These are phyloP conservation scores for Chaetothyriales sp. DNA, from an alignment of 2,329 filamentous ascomycete genomes.

Conservation along the genomic window DNA sequence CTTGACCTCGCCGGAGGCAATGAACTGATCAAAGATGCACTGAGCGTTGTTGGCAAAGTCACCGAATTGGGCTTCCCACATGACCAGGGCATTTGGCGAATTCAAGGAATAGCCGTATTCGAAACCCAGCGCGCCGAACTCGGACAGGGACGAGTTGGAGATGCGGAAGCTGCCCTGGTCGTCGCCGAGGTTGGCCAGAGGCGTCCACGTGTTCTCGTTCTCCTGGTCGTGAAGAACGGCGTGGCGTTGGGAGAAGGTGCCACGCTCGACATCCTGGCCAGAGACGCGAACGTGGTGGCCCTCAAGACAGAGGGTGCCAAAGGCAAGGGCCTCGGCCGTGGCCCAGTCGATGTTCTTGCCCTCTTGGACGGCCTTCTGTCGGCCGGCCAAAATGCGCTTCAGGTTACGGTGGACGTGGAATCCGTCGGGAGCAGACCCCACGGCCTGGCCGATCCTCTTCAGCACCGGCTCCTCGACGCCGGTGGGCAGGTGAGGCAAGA, in stretches of 20 bases:
- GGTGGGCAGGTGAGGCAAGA: conserved; percentile 82
- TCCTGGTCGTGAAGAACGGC: conserved; percentile 96
- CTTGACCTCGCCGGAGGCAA: conserved; percentile 93
- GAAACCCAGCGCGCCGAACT: conserved; percentile 72
- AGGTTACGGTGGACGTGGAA: conserved; percentile 90
- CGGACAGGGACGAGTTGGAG: conserved; percentile 78
- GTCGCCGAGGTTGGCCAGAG: conserved; percentile 73
- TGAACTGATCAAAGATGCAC: conserved; percentile 97
- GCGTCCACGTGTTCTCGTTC: conserved; percentile 82
- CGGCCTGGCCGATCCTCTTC: conserved; percentile 67
- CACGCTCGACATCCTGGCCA: conserved; percentile 97
- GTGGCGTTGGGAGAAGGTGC: conserved; percentile 97
- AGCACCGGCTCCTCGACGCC: conserved; percentile 60
- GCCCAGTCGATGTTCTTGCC: conserved; percentile 96
- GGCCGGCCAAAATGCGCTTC: conserved; percentile 82
- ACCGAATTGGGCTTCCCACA: conserved; percentile 99
- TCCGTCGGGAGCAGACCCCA: conserved; percentile 65
- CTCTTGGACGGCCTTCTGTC: conserved; percentile 82
- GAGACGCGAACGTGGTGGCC: conserved; percentile 96
- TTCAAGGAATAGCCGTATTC: conserved; percentile 98
- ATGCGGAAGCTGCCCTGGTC: conserved; percentile 95
- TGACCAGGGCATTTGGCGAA: conserved; percentile 90
- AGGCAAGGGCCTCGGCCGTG: conserved; percentile 89
- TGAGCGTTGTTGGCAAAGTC: conserved; percentile 99
- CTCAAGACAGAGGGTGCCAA: conserved; percentile 79